Evolutionary conservation across 352 stramenopile genomes (phyloP), one percentile per base, ranked within the genome.

Genomic region (Phytophthora quininea): DNA sequence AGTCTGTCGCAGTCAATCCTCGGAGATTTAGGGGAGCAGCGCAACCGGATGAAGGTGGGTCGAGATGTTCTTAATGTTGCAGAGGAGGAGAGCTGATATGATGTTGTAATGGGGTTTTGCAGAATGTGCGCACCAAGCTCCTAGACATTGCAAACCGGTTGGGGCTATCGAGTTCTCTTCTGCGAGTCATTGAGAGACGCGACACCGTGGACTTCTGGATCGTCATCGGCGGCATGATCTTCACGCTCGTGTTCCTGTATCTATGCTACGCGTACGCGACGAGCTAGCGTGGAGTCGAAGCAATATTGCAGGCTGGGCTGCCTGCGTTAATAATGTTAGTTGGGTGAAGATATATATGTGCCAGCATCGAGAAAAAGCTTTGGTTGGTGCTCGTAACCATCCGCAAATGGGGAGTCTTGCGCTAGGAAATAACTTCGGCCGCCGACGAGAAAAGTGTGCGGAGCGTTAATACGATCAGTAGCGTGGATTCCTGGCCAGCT

Each of bases 141-240:
- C 61, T 94, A 29, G 88, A 95, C 54, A 90, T 96, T 48, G 84
- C 88, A n/a, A 95, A 93, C 71, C 73, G 82, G 54, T 75, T 96
- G 33, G 89, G 89, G 2, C 73, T 96, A 24, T 95, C 87, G 3
- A 93, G 84, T 42, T 94, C 86, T 46, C 63, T 96, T 37, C 64
- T 96, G 62, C 85, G 87, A 9, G 79, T 94, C 32, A 94, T 96
- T 43, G 89, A 95, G 61, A 69, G 86, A 30, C 80, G 88, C 57
- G 88, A 96, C 56, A 90, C 83, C 2, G 82, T 92, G 31, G 88
- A 95, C 58, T 91, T 90, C 43, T 95, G 86, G 88, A 93, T 96
- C 55, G 88, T 96, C 2, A 72, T 92, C 32, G 84, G 67, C 9
- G 89, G 89, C 11, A 96, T 96, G 84, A 29, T 92, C 48, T 69